A percentile compares a stretch with the other conserved stretches of the same genome.
These are phyloP conservation scores for Ascoidea rubescens DNA, from an alignment of 805 yeast genomes.

Conservation along the genomic window DNA sequence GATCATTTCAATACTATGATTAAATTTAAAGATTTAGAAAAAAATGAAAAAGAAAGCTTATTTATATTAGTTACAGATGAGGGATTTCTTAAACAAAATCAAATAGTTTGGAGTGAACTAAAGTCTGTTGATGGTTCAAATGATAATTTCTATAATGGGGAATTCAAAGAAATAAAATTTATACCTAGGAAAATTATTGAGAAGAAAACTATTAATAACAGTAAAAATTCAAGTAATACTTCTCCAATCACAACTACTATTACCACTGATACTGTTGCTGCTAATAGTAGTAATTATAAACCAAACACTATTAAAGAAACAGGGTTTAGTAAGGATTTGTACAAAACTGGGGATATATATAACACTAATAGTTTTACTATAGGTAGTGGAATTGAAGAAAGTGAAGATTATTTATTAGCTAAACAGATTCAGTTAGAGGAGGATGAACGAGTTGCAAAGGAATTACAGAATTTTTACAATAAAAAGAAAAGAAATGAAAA, in stretches of 20 bases:
- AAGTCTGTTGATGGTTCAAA: constrained; percentile 51
- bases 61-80: constrained; percentile 63
- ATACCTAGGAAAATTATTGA: constrained; percentile 15
- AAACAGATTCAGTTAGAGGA: constrained; percentile 39
- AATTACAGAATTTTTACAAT: constrained; percentile 24
- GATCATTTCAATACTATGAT: constrained; percentile 74
- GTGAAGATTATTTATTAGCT: constrained; percentile 28
- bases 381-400: too few species aligned
- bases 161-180: constrained; percentile 31
- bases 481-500: constrained; percentile 2
- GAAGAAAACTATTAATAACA: constrained; percentile 1
- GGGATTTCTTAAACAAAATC: constrained; percentile 33
- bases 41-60: constrained; percentile 27
- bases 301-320: background rate
- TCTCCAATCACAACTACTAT: background rate
- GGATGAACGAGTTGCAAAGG: constrained; percentile 34
- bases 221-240: too few species aligned
- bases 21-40: constrained; percentile 14
- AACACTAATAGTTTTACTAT: constrained; percentile 10
- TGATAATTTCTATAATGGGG: constrained; percentile 60
- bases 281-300: background rate
- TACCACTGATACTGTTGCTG: too few species aligned
- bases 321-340: constrained; percentile 3
- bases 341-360: background rate
- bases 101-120: constrained; percentile 76